Evolutionary conservation across 495 filamentous ascomycete species (phyloP).

Genomic region (Usnea hakonensis): DNA sequence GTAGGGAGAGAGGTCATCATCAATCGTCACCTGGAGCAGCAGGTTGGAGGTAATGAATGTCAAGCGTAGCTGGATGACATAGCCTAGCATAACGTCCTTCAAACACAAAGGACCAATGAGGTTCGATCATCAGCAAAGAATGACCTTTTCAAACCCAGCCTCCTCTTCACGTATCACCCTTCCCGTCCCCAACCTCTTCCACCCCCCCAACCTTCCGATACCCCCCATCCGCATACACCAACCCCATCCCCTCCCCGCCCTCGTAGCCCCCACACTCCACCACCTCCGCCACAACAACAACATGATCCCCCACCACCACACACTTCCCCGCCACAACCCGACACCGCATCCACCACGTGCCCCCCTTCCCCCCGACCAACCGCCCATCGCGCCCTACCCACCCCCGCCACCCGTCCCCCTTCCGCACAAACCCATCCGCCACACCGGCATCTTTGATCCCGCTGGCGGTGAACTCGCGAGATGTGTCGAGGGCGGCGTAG

Average conservation of each 20-base stretch:
- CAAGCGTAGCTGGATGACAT: neutral
- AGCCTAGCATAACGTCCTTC: neutral
- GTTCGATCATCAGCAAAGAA: neutral
- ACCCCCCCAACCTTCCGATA: neutral
- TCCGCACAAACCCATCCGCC: conserved; percentile 30
- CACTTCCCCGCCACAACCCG: neutral
- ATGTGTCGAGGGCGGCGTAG: conserved; percentile 49
- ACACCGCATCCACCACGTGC: conserved; percentile 35
- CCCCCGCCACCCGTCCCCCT: neutral
- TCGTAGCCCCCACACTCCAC: conserved; percentile 18
- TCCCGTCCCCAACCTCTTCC: neutral
- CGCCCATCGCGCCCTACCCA: conserved; percentile 5
- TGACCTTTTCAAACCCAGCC: neutral
- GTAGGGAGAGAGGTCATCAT: neutral
- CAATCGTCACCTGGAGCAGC: neutral
- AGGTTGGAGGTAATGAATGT: neutral
- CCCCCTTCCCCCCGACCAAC: conserved; percentile 30
- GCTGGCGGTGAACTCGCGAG: conserved; percentile 32
- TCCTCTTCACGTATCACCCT: neutral
- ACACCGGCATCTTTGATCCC: conserved; percentile 28
- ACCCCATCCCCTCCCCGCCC: neutral
- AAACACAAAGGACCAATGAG: neutral
- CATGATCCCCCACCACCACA: conserved; percentile 15
- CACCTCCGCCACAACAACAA: conserved; percentile 15
- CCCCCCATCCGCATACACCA: conserved; percentile 5